Conservation (phyloP, 352 stramenopile genomes). For the Phytophthora capsici region DNA sequence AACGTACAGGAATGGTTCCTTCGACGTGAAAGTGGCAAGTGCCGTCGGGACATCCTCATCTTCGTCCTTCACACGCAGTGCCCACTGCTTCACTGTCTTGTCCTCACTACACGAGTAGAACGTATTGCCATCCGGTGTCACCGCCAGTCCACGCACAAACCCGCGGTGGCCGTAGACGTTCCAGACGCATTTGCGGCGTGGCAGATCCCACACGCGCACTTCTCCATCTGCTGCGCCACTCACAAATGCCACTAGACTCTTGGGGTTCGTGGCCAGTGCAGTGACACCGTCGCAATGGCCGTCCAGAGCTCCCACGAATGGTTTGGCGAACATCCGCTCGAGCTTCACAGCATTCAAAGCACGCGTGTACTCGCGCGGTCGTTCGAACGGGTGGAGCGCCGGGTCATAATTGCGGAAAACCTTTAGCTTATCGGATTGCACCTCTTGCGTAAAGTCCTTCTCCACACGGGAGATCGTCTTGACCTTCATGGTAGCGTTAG, state of each 20-base stretch:
- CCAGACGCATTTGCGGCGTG: constrained; percentile 93
- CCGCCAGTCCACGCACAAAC: constrained; percentile 93
- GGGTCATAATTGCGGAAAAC: constrained; percentile 98
- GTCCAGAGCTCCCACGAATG: constrained; percentile 97
- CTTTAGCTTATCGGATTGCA: constrained; percentile 93
- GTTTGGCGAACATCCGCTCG: constrained; percentile 99
- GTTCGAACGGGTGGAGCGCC: constrained; percentile 94
- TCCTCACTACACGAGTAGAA: constrained; percentile 97
- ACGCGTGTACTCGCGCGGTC: constrained; percentile 94
- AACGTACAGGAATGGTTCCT: constrained; percentile 85
- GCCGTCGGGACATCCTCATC: constrained; percentile 75
- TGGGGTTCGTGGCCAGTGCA: constrained; percentile 91
- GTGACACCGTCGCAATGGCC: constrained; percentile 98
- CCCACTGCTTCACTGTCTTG: constrained; percentile 95
- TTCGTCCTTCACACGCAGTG: constrained; percentile 70
- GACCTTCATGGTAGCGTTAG: constrained; percentile 95
- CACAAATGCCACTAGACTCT: constrained; percentile 88
- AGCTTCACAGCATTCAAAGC: constrained; percentile 98
- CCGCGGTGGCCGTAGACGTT: constrained; percentile 93
- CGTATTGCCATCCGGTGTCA: constrained; percentile 73
- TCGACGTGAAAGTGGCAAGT: constrained; percentile 80
- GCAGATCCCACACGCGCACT: constrained; percentile 98
- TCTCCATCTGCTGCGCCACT: constrained; percentile 93
- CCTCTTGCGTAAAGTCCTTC: constrained; percentile 95
- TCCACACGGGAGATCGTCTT: constrained; percentile 98